These are phyloP conservation scores for Termitomyces sp. DNA, from an alignment of 768 basidiomycete species.

Conservation along the genomic window DNA sequence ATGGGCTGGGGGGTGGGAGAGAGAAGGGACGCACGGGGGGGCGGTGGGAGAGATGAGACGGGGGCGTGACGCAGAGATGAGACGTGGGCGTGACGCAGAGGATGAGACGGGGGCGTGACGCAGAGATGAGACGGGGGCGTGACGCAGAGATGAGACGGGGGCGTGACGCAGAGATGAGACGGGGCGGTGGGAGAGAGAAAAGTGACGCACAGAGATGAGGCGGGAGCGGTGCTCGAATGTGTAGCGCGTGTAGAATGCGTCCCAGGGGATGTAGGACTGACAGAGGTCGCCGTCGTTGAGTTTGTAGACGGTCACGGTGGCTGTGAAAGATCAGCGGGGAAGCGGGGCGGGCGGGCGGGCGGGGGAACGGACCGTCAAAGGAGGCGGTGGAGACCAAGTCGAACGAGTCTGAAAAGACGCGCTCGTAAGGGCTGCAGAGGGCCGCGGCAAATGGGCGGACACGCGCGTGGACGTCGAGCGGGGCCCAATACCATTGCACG, in stretches of 20 bases:
- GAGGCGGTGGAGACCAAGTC: conserved; percentile 41
- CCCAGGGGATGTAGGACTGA: conserved; percentile 31
- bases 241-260: conserved; percentile 45
- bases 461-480: conserved; percentile 32
- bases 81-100: too few species aligned
- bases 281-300: conserved; percentile 34
- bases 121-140: conserved; percentile 25
- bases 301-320: conserved; percentile 21
- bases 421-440: conserved; percentile 40
- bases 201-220: conserved; percentile 27
- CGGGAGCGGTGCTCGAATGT: conserved; percentile 27
- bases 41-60: background rate
- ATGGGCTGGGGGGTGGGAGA: conserved; percentile 32
- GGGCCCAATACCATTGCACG: conserved; percentile 53
- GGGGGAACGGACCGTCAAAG: conserved; percentile 35
- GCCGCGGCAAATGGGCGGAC: conserved; percentile 16
- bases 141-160: background rate
- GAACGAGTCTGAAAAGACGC: conserved; percentile 39
- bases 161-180: too few species aligned
- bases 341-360: background rate
- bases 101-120: too few species aligned
- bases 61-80: too few species aligned
- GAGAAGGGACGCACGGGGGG: background rate
- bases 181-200: background rate
- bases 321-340: conserved; percentile 20